phyloP scores from a whole-genome alignment of 2,329 filamentous ascomycete species.

The Scortechinia acanthostroma region DNA sequence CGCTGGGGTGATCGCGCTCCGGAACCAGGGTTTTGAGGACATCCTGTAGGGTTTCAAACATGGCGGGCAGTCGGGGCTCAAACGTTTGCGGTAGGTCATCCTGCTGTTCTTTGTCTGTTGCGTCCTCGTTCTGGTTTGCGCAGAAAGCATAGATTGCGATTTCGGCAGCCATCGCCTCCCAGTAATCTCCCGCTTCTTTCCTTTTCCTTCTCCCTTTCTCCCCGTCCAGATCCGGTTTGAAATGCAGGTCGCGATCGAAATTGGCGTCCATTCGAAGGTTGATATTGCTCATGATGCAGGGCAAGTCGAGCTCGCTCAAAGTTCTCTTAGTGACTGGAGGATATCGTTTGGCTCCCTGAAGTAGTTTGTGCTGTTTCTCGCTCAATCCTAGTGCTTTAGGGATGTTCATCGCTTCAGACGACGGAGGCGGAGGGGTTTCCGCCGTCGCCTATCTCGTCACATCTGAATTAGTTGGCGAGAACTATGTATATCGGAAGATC shows the following conservation, averaged over 20 bases:
- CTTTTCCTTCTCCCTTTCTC: conserved; percentile 46
- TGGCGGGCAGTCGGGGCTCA: conserved; percentile 40
- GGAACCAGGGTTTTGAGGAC: conserved; percentile 53
- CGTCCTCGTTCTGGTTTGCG: conserved; percentile 8
- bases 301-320: conserved; percentile 52
- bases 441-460: too few species aligned
- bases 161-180: conserved; percentile 46
- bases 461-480: too few species aligned
- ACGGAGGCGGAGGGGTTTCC: background rate
- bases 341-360: conserved; percentile 7
- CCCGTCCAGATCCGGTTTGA: conserved; percentile 51
- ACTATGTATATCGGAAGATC: too few species aligned
- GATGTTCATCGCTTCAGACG: background rate
- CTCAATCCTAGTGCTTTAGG: conserved; percentile 2
- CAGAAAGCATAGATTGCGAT: conserved; percentile 37
- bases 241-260: conserved; percentile 55
- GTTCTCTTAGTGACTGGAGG: conserved; percentile 53
- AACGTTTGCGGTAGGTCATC: conserved; percentile 25
- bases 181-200: conserved; percentile 41
- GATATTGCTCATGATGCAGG: conserved; percentile 52
- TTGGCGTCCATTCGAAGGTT: conserved; percentile 57
- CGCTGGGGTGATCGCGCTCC: conserved; percentile 43
- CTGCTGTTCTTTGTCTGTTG: conserved; percentile 9
- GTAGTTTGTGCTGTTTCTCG: conserved; percentile 4
- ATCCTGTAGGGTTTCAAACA: conserved; percentile 50